phyloP scores from a whole-genome alignment of 2,329 filamentous ascomycete genomes.

The Aspergillus fischeri region DNA sequence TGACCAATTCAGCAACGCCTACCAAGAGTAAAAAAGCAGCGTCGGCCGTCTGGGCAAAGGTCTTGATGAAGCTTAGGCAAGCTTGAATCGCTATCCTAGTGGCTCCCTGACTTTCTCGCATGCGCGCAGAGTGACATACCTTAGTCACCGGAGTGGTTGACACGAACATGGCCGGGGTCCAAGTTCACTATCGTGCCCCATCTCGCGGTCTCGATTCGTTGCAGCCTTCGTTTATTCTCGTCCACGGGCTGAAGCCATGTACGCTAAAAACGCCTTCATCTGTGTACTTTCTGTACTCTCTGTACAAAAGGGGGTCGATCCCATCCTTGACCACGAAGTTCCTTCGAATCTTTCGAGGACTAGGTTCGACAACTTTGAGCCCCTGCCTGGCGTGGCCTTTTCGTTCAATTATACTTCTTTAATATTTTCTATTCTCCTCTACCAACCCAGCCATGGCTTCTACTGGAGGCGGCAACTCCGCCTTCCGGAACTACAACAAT shows the following conservation, averaged over 20 bases:
- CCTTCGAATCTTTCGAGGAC: background rate
- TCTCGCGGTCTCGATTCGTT: background rate
- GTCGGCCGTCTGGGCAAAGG: background rate
- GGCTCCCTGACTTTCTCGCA: background rate
- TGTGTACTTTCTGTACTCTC: too few relatives aligned
- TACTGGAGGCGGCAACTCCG: slow-evolving; percentile 52
- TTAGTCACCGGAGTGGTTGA: background rate
- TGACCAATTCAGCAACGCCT: background rate
- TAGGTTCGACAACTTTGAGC: background rate
- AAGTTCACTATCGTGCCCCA: background rate
- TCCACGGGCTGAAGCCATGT: background rate
- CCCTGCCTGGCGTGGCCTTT: background rate
- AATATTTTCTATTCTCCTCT: background rate
- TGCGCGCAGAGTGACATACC: background rate
- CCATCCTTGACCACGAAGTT: background rate
- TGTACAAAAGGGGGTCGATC: background rate
- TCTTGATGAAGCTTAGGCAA: background rate
- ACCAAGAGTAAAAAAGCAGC: background rate
- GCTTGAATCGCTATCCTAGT: background rate
- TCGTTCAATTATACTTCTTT: background rate
- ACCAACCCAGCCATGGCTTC: background rate
- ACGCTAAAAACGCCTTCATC: background rate
- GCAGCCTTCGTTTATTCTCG: background rate
- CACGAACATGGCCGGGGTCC: background rate
- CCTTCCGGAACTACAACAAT: slow-evolving; percentile 55